Conservation (phyloP, 257 asterid species). For the Solanum tarijense region DNA sequence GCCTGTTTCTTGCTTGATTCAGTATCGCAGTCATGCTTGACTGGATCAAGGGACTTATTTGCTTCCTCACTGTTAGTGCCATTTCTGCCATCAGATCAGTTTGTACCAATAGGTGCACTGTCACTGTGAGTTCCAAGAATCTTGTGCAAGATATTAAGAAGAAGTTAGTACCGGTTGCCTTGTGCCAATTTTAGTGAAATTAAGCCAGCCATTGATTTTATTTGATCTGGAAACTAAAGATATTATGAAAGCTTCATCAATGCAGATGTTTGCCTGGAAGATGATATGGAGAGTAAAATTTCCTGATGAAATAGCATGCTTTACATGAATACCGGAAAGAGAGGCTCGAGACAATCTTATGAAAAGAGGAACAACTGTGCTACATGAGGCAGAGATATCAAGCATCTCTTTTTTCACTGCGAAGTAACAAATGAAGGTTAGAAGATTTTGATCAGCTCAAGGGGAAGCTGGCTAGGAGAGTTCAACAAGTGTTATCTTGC, state of each 20-base stretch:
- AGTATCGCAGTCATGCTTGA: slow-evolving; percentile 60
- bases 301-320: not conserved
- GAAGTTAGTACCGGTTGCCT: not conserved
- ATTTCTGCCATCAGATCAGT: slow-evolving; percentile 10
- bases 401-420: not conserved
- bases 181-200: not conserved
- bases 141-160: slow-evolving; percentile 14
- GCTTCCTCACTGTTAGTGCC: slow-evolving; percentile 29
- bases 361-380: not conserved
- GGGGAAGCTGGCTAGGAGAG: not conserved
- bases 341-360: not conserved
- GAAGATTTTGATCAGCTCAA: not conserved
- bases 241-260: not conserved
- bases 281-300: not conserved
- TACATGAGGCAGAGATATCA: not conserved
- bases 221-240: not conserved
- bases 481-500: not conserved
- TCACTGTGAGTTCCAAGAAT: slow-evolving; percentile 49
- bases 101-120: slow-evolving; percentile 24
- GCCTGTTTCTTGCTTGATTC: slow-evolving; percentile 52
- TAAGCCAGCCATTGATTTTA: not conserved
- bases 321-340: not conserved
- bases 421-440: too few species aligned
- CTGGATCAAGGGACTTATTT: slow-evolving; percentile 25
- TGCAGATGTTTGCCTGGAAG: not conserved